Conservation (phyloP, 1,139 yeast species). For the Taphrina communis region DNA sequence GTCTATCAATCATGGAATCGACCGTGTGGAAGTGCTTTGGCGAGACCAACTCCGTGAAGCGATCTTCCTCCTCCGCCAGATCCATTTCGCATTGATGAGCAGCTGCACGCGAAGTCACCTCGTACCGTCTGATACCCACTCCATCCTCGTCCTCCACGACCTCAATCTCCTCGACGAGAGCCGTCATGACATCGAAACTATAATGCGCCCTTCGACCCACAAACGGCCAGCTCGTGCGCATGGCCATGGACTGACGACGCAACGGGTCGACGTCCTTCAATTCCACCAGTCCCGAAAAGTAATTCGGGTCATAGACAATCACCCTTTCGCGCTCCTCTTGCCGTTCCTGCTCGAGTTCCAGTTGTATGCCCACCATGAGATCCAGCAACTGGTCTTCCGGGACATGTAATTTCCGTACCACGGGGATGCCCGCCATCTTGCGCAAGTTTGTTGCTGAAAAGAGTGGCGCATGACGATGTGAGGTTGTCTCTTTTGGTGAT, state of each 20-base stretch:
- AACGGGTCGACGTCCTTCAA: constrained; percentile 2
- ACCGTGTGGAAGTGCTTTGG: constrained; percentile 8
- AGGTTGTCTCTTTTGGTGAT: not conserved
- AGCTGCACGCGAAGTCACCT: not conserved
- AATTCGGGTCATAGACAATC: constrained; percentile 14
- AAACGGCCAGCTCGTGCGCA: constrained; percentile 1
- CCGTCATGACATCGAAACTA: constrained; percentile 8
- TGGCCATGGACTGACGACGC: not conserved
- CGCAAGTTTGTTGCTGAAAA: constrained; percentile 5
- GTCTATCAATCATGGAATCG: constrained; percentile 9
- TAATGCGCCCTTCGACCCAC: not conserved
- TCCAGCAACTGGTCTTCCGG: constrained; percentile 10
- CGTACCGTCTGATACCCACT: not conserved
- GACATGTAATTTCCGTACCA: constrained; percentile 2
- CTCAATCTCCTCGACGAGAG: not conserved
- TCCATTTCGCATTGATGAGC: not conserved
- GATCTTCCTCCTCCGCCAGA: not conserved
- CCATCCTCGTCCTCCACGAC: constrained; percentile 3
- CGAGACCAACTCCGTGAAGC: constrained; percentile 8
- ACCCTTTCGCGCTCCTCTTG: not conserved
- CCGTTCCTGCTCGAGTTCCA: constrained; percentile 7
- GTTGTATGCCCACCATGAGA: constrained; percentile 19
- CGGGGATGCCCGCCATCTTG: constrained; percentile 13
- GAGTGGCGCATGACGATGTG: not conserved
- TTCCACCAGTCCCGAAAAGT: constrained; percentile 11